phyloP scores from a whole-genome alignment of 129 eudicot genomes.

The Lonicera japonica region DNA sequence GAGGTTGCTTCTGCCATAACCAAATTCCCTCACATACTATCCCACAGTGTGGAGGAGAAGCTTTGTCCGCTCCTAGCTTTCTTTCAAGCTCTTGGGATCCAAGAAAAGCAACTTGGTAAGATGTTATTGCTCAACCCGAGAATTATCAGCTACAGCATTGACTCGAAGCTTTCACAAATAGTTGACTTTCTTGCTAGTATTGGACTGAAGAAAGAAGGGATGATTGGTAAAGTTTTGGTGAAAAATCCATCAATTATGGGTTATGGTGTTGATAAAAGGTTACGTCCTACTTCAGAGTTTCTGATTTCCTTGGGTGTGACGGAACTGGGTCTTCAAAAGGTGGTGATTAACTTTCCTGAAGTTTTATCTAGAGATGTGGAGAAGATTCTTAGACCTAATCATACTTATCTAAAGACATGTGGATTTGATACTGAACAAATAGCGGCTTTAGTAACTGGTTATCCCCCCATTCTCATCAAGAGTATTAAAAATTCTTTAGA shows the following conservation, averaged over 20 bases:
- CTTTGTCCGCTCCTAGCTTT: conserved; percentile 88
- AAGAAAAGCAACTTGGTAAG: conserved; percentile 84
- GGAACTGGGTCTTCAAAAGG: conserved; percentile 56
- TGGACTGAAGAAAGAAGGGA: conserved; percentile 60
- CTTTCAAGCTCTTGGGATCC: conserved; percentile 78
- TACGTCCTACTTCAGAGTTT: conserved; percentile 78
- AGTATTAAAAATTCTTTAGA: conserved; percentile 76
- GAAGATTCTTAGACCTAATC: conserved; percentile 63
- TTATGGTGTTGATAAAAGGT: conserved; percentile 74
- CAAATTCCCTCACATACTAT: conserved; percentile 76
- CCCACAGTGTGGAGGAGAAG: conserved; percentile 83
- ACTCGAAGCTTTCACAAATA: conserved; percentile 62
- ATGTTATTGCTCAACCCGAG: conserved; percentile 78
- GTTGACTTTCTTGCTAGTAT: conserved; percentile 77
- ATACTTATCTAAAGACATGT: conserved; percentile 41
- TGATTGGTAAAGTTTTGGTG: conserved; percentile 70
- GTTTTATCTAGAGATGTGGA: conserved; percentile 82
- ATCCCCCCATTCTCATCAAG: conserved; percentile 83
- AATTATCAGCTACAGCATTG: conserved; percentile 85
- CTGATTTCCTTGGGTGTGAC: conserved; percentile 63
- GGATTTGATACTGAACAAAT: conserved; percentile 64
- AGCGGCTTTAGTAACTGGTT: conserved; percentile 65
- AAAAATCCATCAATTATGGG: conserved; percentile 87
- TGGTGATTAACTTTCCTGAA: conserved; percentile 72
- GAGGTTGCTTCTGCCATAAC: conserved; percentile 87